These are phyloP conservation scores for Wickerhamiella qilinensis DNA, from an alignment of 805 yeast species.

Conservation along the genomic window DNA sequence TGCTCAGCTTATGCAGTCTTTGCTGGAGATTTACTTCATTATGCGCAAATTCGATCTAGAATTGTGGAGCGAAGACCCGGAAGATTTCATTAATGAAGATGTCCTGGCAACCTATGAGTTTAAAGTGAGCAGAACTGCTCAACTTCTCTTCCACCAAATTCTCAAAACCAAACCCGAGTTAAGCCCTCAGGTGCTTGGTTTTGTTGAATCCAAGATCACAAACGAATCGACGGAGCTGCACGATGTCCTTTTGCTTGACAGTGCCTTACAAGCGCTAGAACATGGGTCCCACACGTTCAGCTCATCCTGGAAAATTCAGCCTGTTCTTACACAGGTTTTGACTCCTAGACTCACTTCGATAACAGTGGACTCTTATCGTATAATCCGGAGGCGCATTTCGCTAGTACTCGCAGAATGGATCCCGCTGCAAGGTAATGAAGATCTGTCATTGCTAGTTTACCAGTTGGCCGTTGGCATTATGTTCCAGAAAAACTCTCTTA, in stretches of 20 bases:
- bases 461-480: constrained; percentile 38
- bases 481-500: constrained; percentile 27
- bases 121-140: constrained; percentile 76
- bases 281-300: constrained; percentile 51
- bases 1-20: constrained; percentile 42
- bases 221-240: constrained; percentile 22
- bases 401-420: constrained; percentile 72
- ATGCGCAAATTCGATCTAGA: constrained; percentile 64
- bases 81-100: constrained; percentile 83
- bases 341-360: constrained; percentile 45
- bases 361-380: constrained; percentile 22
- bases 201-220: constrained; percentile 31
- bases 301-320: constrained; percentile 53
- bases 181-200: constrained; percentile 39
- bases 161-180: constrained; percentile 44
- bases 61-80: constrained; percentile 74
- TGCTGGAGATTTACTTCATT: constrained; percentile 59
- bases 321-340: constrained; percentile 39
- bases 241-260: constrained; percentile 55
- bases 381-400: constrained; percentile 64
- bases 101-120: constrained; percentile 47
- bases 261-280: constrained; percentile 71
- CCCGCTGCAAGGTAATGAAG: constrained; percentile 43
- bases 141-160: constrained; percentile 63
- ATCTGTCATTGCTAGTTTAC: constrained; percentile 43